phyloP scores from a whole-genome alignment of 345 rosid species.

The Citrus unshiu region DNA sequence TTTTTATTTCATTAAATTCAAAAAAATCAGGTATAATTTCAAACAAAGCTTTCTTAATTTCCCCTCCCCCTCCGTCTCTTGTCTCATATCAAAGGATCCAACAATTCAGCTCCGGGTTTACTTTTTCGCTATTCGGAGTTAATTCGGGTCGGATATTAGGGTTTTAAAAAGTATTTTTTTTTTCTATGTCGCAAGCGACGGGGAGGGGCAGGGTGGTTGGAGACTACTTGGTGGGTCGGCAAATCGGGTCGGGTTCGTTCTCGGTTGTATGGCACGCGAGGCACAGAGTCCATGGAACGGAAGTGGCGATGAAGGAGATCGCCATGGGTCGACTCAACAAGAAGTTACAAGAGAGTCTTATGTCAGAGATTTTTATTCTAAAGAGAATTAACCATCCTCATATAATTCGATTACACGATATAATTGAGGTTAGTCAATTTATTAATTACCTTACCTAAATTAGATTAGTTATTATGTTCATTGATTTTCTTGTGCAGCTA shows the following conservation, averaged over 20 bases:
- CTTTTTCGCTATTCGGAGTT: conserved; percentile 13
- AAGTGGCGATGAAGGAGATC: conserved; percentile 97
- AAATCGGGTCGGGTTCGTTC: conserved; percentile 98
- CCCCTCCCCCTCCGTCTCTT: conserved; percentile 9
- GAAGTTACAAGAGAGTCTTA: conserved; percentile 87
- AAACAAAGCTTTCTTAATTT: not conserved
- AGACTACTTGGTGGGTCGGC: conserved; percentile 68
- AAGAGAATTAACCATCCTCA: conserved; percentile 77
- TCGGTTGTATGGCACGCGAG: conserved; percentile 93
- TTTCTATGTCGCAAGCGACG: conserved; percentile 63
- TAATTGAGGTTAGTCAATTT: conserved; percentile 62
- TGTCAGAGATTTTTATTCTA: conserved; percentile 83
- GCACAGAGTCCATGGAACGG: conserved; percentile 85
- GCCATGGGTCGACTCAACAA: conserved; percentile 52
- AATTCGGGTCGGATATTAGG: conserved; percentile 29
- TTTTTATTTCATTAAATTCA: not conserved
- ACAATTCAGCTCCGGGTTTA: conserved; percentile 22
- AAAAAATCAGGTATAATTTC: not conserved
- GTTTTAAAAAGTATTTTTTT: not conserved
- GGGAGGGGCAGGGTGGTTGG: conserved; percentile 80
- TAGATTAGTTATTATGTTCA: not conserved
- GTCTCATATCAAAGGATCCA: conserved; percentile 24
- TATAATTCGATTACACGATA: conserved; percentile 80
- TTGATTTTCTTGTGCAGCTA: not conserved
- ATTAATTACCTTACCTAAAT: not conserved